These are phyloP conservation scores for Phytophthora capsici DNA, from an alignment of 352 stramenopile genomes.

Conservation along the genomic window DNA sequence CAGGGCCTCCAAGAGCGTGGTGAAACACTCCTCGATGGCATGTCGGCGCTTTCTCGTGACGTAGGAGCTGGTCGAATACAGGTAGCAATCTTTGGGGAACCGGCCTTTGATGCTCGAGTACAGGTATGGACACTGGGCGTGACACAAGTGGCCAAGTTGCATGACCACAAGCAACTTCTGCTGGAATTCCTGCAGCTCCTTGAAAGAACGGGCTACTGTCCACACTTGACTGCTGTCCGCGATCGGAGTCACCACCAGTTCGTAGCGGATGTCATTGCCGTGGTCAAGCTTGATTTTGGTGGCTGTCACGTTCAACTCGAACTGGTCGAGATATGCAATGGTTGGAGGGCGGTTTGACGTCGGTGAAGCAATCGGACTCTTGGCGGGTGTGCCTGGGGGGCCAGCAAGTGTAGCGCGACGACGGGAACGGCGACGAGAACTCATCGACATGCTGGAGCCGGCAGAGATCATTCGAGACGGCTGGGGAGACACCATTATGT, in stretches of 20 bases:
- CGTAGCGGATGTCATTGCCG: conserved; percentile 53
- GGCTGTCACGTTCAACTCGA: conserved; percentile 36
- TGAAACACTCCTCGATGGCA: conserved; percentile 44
- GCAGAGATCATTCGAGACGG: conserved; percentile 20
- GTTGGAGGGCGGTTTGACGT: conserved; percentile 24
- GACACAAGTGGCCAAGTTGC: conserved; percentile 62
- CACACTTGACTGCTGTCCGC: conserved; percentile 42
- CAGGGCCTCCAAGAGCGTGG: conserved; percentile 47
- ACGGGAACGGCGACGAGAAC: conserved; percentile 28
- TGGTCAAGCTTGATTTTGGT: conserved; percentile 22
- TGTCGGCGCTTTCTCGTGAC: conserved; percentile 41
- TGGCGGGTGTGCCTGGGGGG: conserved; percentile 17
- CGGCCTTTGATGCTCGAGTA: conserved; percentile 71
- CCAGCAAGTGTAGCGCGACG: conserved; percentile 18
- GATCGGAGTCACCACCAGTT: conserved; percentile 48
- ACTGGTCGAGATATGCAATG: conserved; percentile 41
- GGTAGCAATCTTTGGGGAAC: conserved; percentile 65
- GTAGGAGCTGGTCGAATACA: conserved; percentile 49
- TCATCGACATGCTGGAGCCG: conserved; percentile 28
- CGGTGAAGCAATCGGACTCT: conserved; percentile 20
- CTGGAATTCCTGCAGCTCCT: conserved; percentile 56
- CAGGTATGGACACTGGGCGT: conserved; percentile 58
- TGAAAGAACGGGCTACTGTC: conserved; percentile 51
- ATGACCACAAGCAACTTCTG: conserved; percentile 40
- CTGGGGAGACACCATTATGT: conserved; percentile 11